Conservation (phyloP, 257 asterid genomes). For the Mentha longifolia region DNA sequence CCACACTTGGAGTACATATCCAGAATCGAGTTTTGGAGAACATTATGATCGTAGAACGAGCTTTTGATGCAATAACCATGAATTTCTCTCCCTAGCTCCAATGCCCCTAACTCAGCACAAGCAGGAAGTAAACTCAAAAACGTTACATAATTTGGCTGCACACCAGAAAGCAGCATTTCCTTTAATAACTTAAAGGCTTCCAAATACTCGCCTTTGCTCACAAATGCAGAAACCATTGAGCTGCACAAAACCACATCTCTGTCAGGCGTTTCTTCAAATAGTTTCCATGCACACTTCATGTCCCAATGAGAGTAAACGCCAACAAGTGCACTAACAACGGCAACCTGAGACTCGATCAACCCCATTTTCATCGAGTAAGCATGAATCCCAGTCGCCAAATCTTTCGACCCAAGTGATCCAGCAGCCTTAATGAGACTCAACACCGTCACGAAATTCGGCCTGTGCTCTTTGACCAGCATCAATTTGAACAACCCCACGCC, state of each 20-base stretch:
- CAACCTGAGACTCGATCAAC: slow-evolving; percentile 47
- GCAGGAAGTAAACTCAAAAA: slow-evolving; percentile 65
- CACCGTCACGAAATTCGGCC: slow-evolving; percentile 66
- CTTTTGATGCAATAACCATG: slow-evolving; percentile 67
- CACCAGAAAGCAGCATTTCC: slow-evolving; percentile 50
- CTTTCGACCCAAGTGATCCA: slow-evolving; percentile 41
- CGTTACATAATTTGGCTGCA: slow-evolving; percentile 64
- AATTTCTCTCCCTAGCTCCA: slow-evolving; percentile 62
- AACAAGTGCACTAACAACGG: slow-evolving; percentile 67
- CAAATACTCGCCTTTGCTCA: slow-evolving; percentile 48
- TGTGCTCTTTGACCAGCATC: slow-evolving; percentile 53
- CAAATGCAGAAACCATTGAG: slow-evolving; percentile 69
- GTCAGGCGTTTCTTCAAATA: slow-evolving; percentile 44
- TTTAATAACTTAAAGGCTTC: slow-evolving; percentile 57
- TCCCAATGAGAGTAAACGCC: slow-evolving; percentile 71
- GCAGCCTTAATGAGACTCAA: slow-evolving; percentile 54
- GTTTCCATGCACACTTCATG: slow-evolving; percentile 44
- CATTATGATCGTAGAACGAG: slow-evolving; percentile 33
- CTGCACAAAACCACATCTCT: slow-evolving; percentile 74
- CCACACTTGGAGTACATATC: slow-evolving; percentile 75
- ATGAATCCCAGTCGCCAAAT: slow-evolving; percentile 52
- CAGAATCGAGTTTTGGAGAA: slow-evolving; percentile 58
- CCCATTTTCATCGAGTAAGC: slow-evolving; percentile 62
- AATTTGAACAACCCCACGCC: slow-evolving; percentile 66
- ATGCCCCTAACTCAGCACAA: slow-evolving; percentile 61